These are phyloP conservation scores for Cladosporium sp. DNA, from an alignment of 2,329 filamentous ascomycete species.

Conservation along the genomic window DNA sequence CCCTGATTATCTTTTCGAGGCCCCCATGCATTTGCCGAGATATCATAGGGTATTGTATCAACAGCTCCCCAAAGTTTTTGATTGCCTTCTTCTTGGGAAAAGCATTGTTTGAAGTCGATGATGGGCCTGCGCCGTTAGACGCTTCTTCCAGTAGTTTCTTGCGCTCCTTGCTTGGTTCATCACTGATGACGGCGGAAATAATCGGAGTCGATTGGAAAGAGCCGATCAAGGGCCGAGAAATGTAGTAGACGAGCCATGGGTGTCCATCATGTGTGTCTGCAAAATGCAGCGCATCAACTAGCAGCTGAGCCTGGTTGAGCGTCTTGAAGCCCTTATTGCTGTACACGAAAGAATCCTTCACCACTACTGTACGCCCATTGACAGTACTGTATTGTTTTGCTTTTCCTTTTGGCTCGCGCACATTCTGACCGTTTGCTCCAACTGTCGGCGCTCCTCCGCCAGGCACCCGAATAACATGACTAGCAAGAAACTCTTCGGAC, in stretches of 20 bases:
- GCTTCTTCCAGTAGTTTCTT: constrained; percentile 26
- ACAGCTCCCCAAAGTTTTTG: constrained; percentile 79
- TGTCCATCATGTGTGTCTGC: constrained; percentile 81
- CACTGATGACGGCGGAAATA: constrained; percentile 51
- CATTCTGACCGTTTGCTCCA: constrained; percentile 41
- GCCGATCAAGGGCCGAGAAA: constrained; percentile 81
- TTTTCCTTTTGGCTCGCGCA: constrained; percentile 85
- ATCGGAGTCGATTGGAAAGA: constrained; percentile 71
- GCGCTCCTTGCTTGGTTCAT: constrained; percentile 29
- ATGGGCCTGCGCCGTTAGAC: constrained; percentile 14
- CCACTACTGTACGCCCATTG: constrained; percentile 86
- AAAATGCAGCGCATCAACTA: constrained; percentile 81
- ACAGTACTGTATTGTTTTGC: constrained; percentile 89
- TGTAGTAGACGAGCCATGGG: constrained; percentile 95
- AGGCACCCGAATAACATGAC: constrained; percentile 88
- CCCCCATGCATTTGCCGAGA: constrained; percentile 92
- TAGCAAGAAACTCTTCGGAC: constrained; percentile 91
- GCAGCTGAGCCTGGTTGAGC: constrained; percentile 78
- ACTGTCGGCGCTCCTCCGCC: constrained; percentile 32
- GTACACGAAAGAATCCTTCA: constrained; percentile 89
- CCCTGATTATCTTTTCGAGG: constrained; percentile 79
- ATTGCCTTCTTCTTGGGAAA: constrained; percentile 78
- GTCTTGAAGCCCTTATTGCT: constrained; percentile 99
- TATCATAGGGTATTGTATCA: constrained; percentile 91
- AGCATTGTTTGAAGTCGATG: constrained; percentile 36